Conservation (phyloP, 2,329 filamentous ascomycete genomes). For the Niveomyces coronatus region DNA sequence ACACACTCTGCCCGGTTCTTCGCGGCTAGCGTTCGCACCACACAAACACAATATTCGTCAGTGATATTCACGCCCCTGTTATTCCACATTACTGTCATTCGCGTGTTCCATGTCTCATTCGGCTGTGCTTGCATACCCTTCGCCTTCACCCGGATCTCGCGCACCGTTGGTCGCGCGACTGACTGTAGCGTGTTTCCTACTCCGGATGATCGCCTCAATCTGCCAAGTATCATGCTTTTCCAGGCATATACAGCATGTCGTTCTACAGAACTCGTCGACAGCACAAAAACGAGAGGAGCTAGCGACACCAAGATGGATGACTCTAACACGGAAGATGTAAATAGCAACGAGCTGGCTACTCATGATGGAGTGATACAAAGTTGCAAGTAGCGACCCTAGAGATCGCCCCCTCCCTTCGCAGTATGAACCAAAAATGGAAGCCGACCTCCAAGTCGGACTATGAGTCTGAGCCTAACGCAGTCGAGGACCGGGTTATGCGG, state of each 20-base stretch:
- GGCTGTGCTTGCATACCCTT: too few species aligned
- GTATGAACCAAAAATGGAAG: neutral
- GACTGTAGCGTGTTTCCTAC: too few species aligned
- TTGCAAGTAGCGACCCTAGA: neutral
- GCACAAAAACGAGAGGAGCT: conserved; percentile 15
- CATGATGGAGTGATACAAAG: neutral
- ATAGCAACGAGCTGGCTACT: neutral
- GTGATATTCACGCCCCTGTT: too few species aligned
- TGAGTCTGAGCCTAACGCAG: conserved; percentile 2
- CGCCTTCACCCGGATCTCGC: too few species aligned
- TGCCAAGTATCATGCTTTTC: conserved; percentile 19
- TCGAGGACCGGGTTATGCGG: conserved; percentile 10
- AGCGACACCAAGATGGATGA: conserved; percentile 15
- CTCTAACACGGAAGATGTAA: conserved; percentile 1
- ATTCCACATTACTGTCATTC: too few species aligned
- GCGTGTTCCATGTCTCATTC: too few species aligned
- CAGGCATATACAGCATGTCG: conserved; percentile 15
- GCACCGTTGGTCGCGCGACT: too few species aligned
- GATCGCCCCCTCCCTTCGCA: neutral
- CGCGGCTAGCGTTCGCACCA: too few species aligned
- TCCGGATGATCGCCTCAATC: too few species aligned
- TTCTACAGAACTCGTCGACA: conserved; percentile 17
- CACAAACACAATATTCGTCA: too few species aligned
- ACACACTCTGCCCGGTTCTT: too few species aligned
- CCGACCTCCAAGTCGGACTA: neutral